A percentile compares a stretch with the other conserved stretches of the same genome.
Conservation (phyloP, 352 stramenopile species). For the Pythium rishiriense region DNA sequence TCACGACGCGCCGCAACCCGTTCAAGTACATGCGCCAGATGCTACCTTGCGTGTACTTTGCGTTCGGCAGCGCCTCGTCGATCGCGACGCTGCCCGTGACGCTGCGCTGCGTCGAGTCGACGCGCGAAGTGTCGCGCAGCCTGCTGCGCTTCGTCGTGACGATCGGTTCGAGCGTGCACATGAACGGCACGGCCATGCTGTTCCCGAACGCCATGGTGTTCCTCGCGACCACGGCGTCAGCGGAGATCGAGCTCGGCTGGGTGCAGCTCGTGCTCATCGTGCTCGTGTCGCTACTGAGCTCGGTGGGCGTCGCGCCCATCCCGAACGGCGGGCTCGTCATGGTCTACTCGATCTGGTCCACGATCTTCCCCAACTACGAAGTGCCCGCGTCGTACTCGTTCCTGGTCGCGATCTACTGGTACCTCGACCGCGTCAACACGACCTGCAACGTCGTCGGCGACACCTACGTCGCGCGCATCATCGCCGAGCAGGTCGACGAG, state of each 20-base stretch:
- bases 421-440: slow-evolving; percentile 71
- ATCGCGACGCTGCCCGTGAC: slow-evolving; percentile 66
- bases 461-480: slow-evolving; percentile 72
- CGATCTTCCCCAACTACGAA: slow-evolving; percentile 55
- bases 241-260: slow-evolving; percentile 41
- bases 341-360: slow-evolving; percentile 75
- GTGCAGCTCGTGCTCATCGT: slow-evolving; percentile 56
- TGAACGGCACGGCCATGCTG: slow-evolving; percentile 78
- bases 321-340: slow-evolving; percentile 72
- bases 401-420: slow-evolving; percentile 72
- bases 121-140: slow-evolving; percentile 52
- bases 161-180: slow-evolving; percentile 70
- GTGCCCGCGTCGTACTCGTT: slow-evolving; percentile 69
- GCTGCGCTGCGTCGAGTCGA: slow-evolving; percentile 63
- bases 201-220: slow-evolving; percentile 72
- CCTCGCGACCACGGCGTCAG: slow-evolving; percentile 50
- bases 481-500: slow-evolving; percentile 76
- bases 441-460: slow-evolving; percentile 70
- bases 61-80: slow-evolving; percentile 65
- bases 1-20: slow-evolving; percentile 47
- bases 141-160: slow-evolving; percentile 72
- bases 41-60: slow-evolving; percentile 63
- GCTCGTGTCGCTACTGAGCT: slow-evolving; percentile 61
- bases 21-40: slow-evolving; percentile 65
- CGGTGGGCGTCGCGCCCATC: slow-evolving; percentile 61